Evolutionary conservation across 768 basidiomycete species (phyloP).

Genomic region (Phaeotremella skinneri): DNA sequence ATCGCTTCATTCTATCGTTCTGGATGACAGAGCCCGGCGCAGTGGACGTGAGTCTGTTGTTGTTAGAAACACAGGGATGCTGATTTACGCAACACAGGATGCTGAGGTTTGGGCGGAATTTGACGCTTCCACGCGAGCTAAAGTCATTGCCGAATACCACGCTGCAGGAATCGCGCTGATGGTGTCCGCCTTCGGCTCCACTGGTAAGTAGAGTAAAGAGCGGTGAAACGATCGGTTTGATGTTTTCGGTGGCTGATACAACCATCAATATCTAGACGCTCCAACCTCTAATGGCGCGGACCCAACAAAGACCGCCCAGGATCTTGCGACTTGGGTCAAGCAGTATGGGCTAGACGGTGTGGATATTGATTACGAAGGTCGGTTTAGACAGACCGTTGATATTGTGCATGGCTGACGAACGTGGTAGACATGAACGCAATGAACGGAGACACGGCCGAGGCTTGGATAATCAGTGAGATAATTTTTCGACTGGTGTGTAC

Average conservation of each 20-base stretch:
- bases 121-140: slow-evolving; percentile 56
- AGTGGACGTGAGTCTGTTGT: slow-evolving; percentile 31
- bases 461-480: slow-evolving; percentile 41
- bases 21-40: slow-evolving; percentile 47
- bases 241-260: background rate
- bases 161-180: slow-evolving; percentile 63
- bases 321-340: slow-evolving; percentile 66
- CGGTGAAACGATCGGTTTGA: background rate
- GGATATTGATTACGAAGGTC: slow-evolving; percentile 66
- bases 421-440: slow-evolving; percentile 43
- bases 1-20: slow-evolving; percentile 50
- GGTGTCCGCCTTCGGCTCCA: slow-evolving; percentile 65
- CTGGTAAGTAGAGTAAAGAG: slow-evolving; percentile 28
- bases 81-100: slow-evolving; percentile 2
- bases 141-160: slow-evolving; percentile 59
- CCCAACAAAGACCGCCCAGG: slow-evolving; percentile 62
- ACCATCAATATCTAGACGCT: slow-evolving; percentile 49
- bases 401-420: background rate
- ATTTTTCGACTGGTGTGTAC: background rate
- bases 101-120: slow-evolving; percentile 38
- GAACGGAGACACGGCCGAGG: slow-evolving; percentile 40
- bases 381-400: background rate
- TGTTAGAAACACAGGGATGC: background rate
- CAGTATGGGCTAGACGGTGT: slow-evolving; percentile 65
- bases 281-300: slow-evolving; percentile 64